Evolutionary conservation across 2,329 filamentous ascomycete genomes (phyloP).

Genomic region (Akanthomyces dipterigenus): DNA sequence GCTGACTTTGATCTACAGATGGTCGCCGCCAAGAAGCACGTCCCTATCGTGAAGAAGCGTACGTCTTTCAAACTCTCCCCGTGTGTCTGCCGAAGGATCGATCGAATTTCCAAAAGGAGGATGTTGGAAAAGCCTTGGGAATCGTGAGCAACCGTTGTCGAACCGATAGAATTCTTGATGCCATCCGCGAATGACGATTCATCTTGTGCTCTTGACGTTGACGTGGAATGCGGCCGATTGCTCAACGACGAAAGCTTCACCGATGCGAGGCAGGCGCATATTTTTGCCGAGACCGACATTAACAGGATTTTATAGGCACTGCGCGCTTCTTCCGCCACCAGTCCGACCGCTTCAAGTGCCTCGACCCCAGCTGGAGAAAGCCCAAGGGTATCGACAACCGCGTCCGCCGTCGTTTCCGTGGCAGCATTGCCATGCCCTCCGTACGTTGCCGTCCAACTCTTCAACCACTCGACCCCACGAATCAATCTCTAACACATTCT

Average conservation of each 20-base stretch:
- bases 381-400: slow-evolving; percentile 99
- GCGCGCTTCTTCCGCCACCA: slow-evolving; percentile 97
- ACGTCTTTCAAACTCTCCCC: slow-evolving; percentile 43
- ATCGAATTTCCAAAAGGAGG: neutral
- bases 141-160: neutral
- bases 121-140: neutral
- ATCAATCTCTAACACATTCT: slow-evolving; percentile 5
- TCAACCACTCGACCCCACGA: too few species aligned
- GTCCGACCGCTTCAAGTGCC: slow-evolving; percentile 92
- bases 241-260: neutral
- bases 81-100: neutral
- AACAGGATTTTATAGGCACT: slow-evolving; percentile 56
- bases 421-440: slow-evolving; percentile 83
- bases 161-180: neutral
- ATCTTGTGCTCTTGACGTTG: neutral
- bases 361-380: slow-evolving; percentile 92
- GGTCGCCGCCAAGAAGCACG: slow-evolving; percentile 98
- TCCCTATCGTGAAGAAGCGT: slow-evolving; percentile 99
- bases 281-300: neutral
- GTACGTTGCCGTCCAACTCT: slow-evolving; percentile 30
- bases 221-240: too few species aligned
- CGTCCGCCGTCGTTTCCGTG: slow-evolving; percentile 95
- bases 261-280: neutral
- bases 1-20: slow-evolving; percentile 52
- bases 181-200: neutral